These are phyloP conservation scores for Cudoniella acicularis DNA, from an alignment of 495 filamentous ascomycete genomes.

Conservation along the genomic window DNA sequence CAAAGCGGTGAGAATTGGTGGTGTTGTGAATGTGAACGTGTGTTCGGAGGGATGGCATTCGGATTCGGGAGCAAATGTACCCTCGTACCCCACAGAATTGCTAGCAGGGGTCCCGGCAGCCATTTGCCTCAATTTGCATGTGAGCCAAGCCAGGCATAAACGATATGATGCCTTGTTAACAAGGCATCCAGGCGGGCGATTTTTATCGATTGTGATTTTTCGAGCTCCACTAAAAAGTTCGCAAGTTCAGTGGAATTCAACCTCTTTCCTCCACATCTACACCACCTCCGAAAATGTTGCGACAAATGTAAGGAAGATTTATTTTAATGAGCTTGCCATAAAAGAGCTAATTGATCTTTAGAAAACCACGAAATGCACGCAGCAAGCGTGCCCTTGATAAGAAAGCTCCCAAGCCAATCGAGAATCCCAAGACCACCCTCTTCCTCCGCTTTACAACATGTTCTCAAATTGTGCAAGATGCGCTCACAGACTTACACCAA, in stretches of 20 bases:
- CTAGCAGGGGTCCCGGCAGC: slow-evolving; percentile 8
- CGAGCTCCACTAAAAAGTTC: not conserved
- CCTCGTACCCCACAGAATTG: slow-evolving; percentile 16
- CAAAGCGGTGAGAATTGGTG: not conserved
- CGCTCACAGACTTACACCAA: slow-evolving; percentile 75
- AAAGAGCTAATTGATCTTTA: not conserved
- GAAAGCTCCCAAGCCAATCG: slow-evolving; percentile 78
- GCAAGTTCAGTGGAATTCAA: not conserved
- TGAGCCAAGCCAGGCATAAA: slow-evolving; percentile 5
- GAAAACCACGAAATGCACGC: slow-evolving; percentile 56
- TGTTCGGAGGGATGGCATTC: slow-evolving; percentile 10
- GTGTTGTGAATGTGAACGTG: not conserved
- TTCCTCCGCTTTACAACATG: slow-evolving; percentile 81
- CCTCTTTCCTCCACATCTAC: slow-evolving; percentile 1
- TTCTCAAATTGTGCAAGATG: slow-evolving; percentile 71
- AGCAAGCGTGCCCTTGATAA: slow-evolving; percentile 90
- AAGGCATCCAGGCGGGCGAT: not conserved
- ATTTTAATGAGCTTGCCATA: too few relatives aligned
- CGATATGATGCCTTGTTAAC: not conserved
- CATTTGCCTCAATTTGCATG: slow-evolving; percentile 12
- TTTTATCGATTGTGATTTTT: not conserved
- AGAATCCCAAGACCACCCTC: slow-evolving; percentile 83
- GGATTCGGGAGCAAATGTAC: slow-evolving; percentile 4
- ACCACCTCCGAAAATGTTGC: slow-evolving; percentile 37
- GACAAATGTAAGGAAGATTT: slow-evolving; percentile 40